Evolutionary conservation across 768 basidiomycete genomes (phyloP).

Genomic region (Russula sp.): DNA sequence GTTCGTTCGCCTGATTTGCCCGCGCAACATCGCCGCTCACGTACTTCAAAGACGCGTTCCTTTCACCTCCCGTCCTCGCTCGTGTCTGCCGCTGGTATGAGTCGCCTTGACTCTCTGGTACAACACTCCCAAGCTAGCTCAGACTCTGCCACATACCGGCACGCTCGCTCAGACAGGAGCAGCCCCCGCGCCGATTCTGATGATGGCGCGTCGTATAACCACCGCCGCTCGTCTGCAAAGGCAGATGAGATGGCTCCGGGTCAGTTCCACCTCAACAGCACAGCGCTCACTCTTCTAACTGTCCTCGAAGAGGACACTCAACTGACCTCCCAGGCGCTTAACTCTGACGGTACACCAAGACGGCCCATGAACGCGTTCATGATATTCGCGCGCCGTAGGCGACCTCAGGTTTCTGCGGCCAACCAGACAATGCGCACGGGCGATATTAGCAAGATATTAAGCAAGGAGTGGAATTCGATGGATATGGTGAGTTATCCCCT

Average conservation of each 20-base stretch:
- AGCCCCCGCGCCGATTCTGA: constrained; percentile 21
- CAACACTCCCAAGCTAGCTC: constrained; percentile 17
- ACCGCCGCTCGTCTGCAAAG: constrained; percentile 14
- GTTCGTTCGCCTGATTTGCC: constrained; percentile 22
- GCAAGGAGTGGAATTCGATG: constrained; percentile 84
- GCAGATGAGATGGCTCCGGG: constrained; percentile 16
- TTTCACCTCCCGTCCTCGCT: constrained; percentile 3
- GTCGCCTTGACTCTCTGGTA: constrained; percentile 21
- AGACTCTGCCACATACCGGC: constrained; percentile 15
- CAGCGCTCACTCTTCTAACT: neutral
- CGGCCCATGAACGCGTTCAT: constrained; percentile 93
- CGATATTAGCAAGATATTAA: constrained; percentile 83
- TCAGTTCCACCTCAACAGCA: neutral
- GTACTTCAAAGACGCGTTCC: constrained; percentile 15
- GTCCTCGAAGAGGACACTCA: constrained; percentile 22
- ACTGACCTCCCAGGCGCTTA: constrained; percentile 72
- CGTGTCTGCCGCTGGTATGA: constrained; percentile 13
- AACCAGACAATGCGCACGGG: constrained; percentile 88
- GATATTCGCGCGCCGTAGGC: constrained; percentile 79
- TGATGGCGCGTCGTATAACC: constrained; percentile 14
- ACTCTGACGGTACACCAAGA: constrained; percentile 83
- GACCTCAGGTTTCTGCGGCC: constrained; percentile 81
- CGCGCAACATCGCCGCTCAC: constrained; percentile 16
- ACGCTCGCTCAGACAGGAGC: constrained; percentile 14
- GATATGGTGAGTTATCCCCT: constrained; percentile 44